These are phyloP conservation scores for Ophiostoma piceae DNA, from an alignment of 2,329 filamentous ascomycete species.

Conservation along the genomic window DNA sequence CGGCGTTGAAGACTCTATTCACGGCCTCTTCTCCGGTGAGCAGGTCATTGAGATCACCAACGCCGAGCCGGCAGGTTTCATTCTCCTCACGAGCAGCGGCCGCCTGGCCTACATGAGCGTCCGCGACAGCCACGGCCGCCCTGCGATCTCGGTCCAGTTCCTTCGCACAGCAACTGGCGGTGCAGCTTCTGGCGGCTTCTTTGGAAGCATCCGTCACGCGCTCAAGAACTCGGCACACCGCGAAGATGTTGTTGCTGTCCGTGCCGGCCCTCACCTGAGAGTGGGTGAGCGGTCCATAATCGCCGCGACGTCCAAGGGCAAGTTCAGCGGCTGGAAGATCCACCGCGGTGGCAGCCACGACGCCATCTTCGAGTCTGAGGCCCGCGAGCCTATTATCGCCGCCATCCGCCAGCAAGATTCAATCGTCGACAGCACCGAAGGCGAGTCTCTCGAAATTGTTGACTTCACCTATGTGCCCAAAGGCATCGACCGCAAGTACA, in stretches of 20 bases:
- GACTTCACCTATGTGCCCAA: constrained; percentile 70
- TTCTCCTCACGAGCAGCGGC: constrained; percentile 79
- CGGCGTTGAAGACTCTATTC: constrained; percentile 69
- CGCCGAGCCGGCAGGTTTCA: constrained; percentile 79
- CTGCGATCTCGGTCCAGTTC: constrained; percentile 71
- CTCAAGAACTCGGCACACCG: constrained; percentile 65
- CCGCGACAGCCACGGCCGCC: constrained; percentile 79
- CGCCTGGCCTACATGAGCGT: constrained; percentile 81
- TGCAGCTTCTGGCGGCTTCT: constrained; percentile 58
- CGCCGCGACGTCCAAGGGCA: constrained; percentile 69
- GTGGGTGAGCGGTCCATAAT: constrained; percentile 82
- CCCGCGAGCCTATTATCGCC: constrained; percentile 57
- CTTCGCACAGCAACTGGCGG: constrained; percentile 59
- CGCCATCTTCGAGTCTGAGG: constrained; percentile 65
- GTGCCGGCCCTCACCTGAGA: constrained; percentile 63
- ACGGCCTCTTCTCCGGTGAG: constrained; percentile 73
- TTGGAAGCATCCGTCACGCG: constrained; percentile 74
- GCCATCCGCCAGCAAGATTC: constrained; percentile 55
- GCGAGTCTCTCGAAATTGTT: constrained; percentile 64
- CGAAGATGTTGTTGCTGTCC: constrained; percentile 75
- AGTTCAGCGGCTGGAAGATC: constrained; percentile 80
- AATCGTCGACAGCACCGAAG: constrained; percentile 44
- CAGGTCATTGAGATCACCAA: constrained; percentile 70
- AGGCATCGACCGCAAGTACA: constrained; percentile 46
- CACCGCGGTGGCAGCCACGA: constrained; percentile 82